Evolutionary conservation across 2,329 filamentous ascomycete genomes (phyloP).

Genomic region (Verticillium isaacii): DNA sequence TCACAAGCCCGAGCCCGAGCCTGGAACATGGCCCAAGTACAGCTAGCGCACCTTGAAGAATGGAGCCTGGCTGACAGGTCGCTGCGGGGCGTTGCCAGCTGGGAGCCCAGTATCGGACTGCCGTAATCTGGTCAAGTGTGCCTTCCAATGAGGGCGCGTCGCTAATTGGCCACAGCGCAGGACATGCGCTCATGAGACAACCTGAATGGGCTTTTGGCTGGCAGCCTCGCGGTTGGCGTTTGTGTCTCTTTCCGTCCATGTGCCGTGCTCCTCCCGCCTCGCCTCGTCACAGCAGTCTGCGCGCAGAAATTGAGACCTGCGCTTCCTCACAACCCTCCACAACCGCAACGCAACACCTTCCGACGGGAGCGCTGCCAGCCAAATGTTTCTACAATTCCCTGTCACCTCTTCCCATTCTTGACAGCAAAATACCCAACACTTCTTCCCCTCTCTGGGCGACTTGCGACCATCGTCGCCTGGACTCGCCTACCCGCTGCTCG

Average conservation of each 20-base stretch:
- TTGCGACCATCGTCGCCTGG: constrained; percentile 1
- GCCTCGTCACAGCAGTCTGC: constrained; percentile 12
- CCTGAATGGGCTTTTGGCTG: constrained; percentile 1
- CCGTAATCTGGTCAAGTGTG: background rate
- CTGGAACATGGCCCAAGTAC: background rate
- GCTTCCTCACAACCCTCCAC: constrained; percentile 5
- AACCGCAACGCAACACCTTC: constrained; percentile 6
- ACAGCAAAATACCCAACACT: background rate
- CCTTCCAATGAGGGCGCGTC: background rate
- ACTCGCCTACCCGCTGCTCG: constrained; percentile 4
- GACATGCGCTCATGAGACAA: constrained; percentile 9
- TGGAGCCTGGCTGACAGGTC: background rate
- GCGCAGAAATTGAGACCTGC: constrained; percentile 14
- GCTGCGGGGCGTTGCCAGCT: background rate
- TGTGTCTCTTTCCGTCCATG: constrained; percentile 9
- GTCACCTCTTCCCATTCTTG: background rate
- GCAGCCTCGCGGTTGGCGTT: constrained; percentile 12
- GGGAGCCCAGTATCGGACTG: background rate
- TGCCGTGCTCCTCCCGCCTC: background rate
- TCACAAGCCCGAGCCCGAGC: background rate
- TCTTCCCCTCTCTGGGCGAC: constrained; percentile 1
- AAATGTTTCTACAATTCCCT: background rate
- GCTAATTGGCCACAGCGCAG: constrained; percentile 5
- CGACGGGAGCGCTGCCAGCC: background rate
- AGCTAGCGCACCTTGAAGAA: background rate